Evolutionary conservation across 176 grass and related monocot species (phyloP).

Genomic region (Alopecurus myosuroides): DNA sequence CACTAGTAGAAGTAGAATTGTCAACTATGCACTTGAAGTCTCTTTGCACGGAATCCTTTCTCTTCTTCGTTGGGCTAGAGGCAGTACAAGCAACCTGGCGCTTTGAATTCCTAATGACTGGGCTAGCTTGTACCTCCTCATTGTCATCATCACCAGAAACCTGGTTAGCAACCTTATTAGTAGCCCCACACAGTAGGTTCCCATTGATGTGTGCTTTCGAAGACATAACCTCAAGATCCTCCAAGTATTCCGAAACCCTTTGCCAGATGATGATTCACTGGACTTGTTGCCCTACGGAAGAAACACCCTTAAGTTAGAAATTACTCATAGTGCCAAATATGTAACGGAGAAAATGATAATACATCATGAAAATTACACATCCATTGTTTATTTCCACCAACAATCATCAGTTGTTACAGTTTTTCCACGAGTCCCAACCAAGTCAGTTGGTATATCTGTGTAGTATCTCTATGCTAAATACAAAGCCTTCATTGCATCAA

Average conservation of each 20-base stretch:
- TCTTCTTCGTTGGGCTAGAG: not conserved
- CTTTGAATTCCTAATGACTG: not conserved
- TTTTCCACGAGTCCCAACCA: not conserved
- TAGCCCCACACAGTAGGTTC: not conserved
- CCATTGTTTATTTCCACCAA: not conserved
- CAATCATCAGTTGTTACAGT: not conserved
- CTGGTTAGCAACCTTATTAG: not conserved
- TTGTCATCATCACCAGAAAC: not conserved
- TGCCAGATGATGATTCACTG: too few relatives aligned
- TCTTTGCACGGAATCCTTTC: not conserved
- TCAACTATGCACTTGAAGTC: not conserved
- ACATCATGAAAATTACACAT: not conserved
- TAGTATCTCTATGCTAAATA: not conserved
- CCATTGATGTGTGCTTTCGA: not conserved
- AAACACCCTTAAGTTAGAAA: not conserved
- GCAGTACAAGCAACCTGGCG: not conserved
- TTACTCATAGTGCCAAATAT: not conserved
- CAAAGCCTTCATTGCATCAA: not conserved
- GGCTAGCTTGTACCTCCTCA: not conserved
- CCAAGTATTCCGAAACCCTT: not conserved
- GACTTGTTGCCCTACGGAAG: not conserved
- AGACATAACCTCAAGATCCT: not conserved
- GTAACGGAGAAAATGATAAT: not conserved
- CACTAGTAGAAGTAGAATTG: not conserved
- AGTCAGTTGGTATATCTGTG: not conserved